phyloP scores from a whole-genome alignment of 257 asterid species.

The Haberlea rhodopensis region DNA sequence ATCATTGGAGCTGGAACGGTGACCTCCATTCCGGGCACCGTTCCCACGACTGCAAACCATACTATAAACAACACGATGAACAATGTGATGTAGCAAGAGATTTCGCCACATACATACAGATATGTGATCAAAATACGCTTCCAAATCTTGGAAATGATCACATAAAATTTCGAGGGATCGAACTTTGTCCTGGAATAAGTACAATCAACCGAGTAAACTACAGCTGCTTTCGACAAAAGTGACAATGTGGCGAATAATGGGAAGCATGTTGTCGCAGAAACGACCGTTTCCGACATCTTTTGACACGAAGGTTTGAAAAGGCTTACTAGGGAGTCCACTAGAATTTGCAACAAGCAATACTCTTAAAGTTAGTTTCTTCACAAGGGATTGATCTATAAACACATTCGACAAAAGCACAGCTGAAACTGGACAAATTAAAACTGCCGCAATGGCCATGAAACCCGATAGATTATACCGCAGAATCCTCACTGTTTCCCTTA shows the following conservation, averaged over 20 bases:
- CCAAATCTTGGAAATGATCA: conserved; percentile 64
- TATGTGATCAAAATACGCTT: conserved; percentile 64
- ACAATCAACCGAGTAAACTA: conserved; percentile 84
- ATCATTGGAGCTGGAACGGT: no score
- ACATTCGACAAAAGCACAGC: conserved; percentile 69
- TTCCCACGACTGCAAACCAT: no score
- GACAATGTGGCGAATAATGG: conserved; percentile 62
- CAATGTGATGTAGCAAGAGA: conserved; percentile 55
- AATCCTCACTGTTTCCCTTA: conserved; percentile 80
- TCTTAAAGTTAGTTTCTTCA: conserved; percentile 47
- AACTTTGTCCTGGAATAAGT: conserved; percentile 70
- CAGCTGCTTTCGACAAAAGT: conserved; percentile 78
- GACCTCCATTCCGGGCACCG: no score
- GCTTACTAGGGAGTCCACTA: conserved; percentile 72
- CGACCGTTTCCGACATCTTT: conserved; percentile 59
- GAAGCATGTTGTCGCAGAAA: conserved; percentile 63
- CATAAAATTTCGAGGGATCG: conserved; percentile 49
- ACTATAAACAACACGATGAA: conserved; percentile 55
- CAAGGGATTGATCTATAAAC: conserved; percentile 60
- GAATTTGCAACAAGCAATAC: conserved; percentile 65
- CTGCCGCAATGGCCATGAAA: conserved; percentile 58
- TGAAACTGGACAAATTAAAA: conserved; percentile 76
- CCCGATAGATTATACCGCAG: conserved; percentile 67
- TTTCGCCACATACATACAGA: conserved; percentile 60
- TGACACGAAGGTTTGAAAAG: conserved; percentile 75